Evolutionary conservation across 176 grass and related monocot genomes (phyloP).

Genomic region (maize (Zea mays)): Zm-B73-REFERENCE-NAM-5.0 NC_050096.1:17866001-17866500

Average conservation of each 20-base stretch:
- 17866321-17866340: conserved; percentile 1
- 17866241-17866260: neutral
- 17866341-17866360: conserved; percentile 1
- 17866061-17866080: too few species aligned
- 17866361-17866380: conserved; percentile 22
- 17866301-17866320: neutral
- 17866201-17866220: neutral
- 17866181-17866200: neutral
- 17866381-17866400: neutral
- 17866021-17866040: too few species aligned
- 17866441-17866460: conserved; percentile 34
- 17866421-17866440: neutral
- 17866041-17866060: too few species aligned
- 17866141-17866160: too few species aligned
- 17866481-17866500: conserved; percentile 89
- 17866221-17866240: neutral
- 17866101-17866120: too few species aligned
- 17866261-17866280: conserved; percentile 2
- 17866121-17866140: too few species aligned
- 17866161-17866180: too few species aligned
- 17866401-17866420: neutral
- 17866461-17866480: conserved; percentile 94
- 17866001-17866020: too few species aligned
- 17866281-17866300: neutral
- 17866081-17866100: too few species aligned